Evolutionary conservation across 768 basidiomycete species (phyloP), one percentile per base, ranked within the genome.

Genomic region (Suillus decipiens): DNA sequence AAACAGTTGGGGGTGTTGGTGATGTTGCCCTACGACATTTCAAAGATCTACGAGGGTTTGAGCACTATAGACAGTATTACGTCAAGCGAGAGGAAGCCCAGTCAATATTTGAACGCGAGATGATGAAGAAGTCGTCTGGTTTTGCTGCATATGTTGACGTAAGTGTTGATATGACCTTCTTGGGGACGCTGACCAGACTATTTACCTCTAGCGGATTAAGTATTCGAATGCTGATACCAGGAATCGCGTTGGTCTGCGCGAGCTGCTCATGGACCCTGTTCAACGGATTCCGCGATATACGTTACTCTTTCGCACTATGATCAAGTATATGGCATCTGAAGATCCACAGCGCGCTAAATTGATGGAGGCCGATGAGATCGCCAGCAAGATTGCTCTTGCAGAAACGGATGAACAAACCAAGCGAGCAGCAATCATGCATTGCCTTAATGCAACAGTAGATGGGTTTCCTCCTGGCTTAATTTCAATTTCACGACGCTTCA

Each of bases 261-360:
- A 96, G 73, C 84, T 97, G 56, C 82, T 98, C 24, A 96, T 96
- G 89, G 96, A 99, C 68, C 96, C 96, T 17, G 93, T 97, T 6
- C 96, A 99, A 71, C 88, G 96, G 39, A 94, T 99, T 70, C 95
- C 96, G 5, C 83, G 96, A 67, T 98, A 98, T 76, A 96, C 94
- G 1, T 81, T 99, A 31, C 82, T 99, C 67, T 93, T 96, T 76
- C 89, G 93, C 63, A 92, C 84, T 6, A 99, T 99, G 89, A 79
- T 96, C 71, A 94, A 95, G 76, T 84, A 92, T 70, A 92, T 98
- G 90, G 82, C 85, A 15, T 84, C 84, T 0, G 81, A 82, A 55
- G 93, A 97, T 70, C 82, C 86, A 2, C 93, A 95, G 67, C 84
- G 93, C 34, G 80, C 82, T 10, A 92, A 89, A 72, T 79, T 99